Evolutionary conservation across 257 asterid species (phyloP), one percentile per base, ranked within the genome.

Genomic region (Nicotiana attenuata): DNA sequence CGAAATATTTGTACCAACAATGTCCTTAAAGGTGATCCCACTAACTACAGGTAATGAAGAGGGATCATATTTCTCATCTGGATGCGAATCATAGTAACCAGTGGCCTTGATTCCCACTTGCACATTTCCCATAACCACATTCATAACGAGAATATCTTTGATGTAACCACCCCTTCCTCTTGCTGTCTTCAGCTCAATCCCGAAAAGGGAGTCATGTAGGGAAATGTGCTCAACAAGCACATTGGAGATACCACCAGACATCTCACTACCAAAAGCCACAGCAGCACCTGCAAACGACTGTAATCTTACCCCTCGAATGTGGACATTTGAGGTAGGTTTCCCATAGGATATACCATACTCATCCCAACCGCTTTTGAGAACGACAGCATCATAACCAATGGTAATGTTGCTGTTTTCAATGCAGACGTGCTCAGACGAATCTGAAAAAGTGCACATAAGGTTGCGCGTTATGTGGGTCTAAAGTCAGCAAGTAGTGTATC

Each of bases 321-420:
- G 98, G 82, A 94, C 93, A 9, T 84, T 81, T 22, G 90, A 78
- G 24, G 97, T 92, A 8, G 98, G 89, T 86, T 80, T 90, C 78
- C 82, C 87, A 56, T 90, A 97, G 17, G 92, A 77, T 41, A 97
- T 93, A 10, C 99, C 99, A 64, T 97, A 94, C 86, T 97, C 98
- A 50, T 97, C 99, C 99, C 99, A 97, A 53, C 99, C 99, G 76
- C 98, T 94, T 86, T 97, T 97, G 35, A 97, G 92, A 17, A 88
- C 89, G 24, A 97, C 80, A 0, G 98, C 93, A 55, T 97, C 99
- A 41, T 90, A 87, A 22, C 98, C 94, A 82, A 81, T 89, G 89
- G 91, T 97, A 26, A 97, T 89, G 89, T 92, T 97, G 96, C 98
- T 90, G 86, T 89, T 90, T 83, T 97, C 97, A 11, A 97, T 90